These are phyloP conservation scores for Ammopiptanthus mongolicus DNA, from an alignment of 306 rosid genomes.

Conservation along the genomic window DNA sequence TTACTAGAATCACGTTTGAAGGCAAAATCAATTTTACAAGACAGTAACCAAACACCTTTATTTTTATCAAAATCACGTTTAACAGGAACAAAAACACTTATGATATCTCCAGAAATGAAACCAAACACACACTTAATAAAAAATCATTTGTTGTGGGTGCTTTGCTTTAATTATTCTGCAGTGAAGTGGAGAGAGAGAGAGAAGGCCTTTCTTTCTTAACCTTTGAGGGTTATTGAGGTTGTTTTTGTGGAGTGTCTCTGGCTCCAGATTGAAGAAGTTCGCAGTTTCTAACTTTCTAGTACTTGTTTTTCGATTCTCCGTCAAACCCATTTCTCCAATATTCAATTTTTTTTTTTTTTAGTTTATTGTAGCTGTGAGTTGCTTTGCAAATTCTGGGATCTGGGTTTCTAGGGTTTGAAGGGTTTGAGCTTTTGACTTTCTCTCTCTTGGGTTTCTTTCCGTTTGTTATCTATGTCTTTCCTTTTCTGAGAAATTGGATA, in stretches of 20 bases:
- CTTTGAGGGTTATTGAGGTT: neutral
- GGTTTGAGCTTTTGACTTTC: constrained; percentile 55
- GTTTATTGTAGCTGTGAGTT: constrained; percentile 14
- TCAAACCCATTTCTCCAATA: constrained; percentile 13
- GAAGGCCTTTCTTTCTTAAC: neutral
- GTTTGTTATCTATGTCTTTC: constrained; percentile 7
- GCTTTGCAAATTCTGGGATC: constrained; percentile 59
- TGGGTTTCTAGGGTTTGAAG: constrained; percentile 62
- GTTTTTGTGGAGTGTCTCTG: constrained; percentile 30
- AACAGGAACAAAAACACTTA: no score
- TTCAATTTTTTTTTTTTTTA: neutral
- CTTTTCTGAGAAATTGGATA: neutral
- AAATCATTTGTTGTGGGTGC: constrained; percentile 35
- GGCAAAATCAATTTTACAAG: no score
- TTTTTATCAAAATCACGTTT: no score
- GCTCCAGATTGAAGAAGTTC: constrained; percentile 7
- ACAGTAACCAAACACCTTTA: no score
- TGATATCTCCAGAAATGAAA: no score
- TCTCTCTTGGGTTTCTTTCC: constrained; percentile 28
- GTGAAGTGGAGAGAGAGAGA: constrained; percentile 2
- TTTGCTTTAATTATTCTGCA: constrained; percentile 35
- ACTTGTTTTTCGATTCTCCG: neutral
- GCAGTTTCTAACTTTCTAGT: neutral
- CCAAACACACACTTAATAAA: no score
- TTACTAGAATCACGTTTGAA: no score